Evolutionary conservation across 371 early-diverging fungal species (phyloP), one percentile per base, ranked within the genome.

Genomic region (Smittium mucronatum): DNA sequence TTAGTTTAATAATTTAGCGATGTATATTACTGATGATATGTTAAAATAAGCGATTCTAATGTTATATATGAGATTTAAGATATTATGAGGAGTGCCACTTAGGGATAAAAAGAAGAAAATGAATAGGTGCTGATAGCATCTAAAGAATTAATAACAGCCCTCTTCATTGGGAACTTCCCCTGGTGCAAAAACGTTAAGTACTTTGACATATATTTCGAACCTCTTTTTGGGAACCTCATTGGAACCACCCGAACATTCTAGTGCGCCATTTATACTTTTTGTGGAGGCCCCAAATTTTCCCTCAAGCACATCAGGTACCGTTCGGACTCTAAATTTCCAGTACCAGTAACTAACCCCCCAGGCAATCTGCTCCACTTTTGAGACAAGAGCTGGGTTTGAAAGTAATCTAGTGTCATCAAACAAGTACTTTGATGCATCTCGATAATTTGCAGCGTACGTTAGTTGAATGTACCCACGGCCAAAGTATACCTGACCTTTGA

Each of bases 381-480:
- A 30, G 1, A 79, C 80, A 21, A 70, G 61, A 0, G 32, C 68
- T 30, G 80, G 64, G 33, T 77, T 57, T n/a, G 64, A 63, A 34
- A 65, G 58, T 64, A 80, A 57, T 0, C 71, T 68, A 28, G 77
- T 72, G 30, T 79, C 73, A 61, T 72, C 74, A 34, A 60, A 80
- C 5, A 80, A 69, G 1, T 70, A 74, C 72, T 71, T 31, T 5
- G 80, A 79, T 1, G 79, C 78, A 16, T 66, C 79, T 32, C 61
- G 0, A 58, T 80, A 80, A 72, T 80, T 80, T 64, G 76, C 72
- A 21, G 67, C 59, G 75, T 76, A 80, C 0, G 80, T 70, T 2
- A 80, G 74, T 64, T 80, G 80, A 70, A 80, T 80, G 34, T 79
- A 80, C 1, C 80, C 80, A 17, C 80, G 72, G 34, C 80, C 80